Evolutionary conservation across 805 yeast genomes (phyloP).

Genomic region (Yarrowia alimentaria): DNA sequence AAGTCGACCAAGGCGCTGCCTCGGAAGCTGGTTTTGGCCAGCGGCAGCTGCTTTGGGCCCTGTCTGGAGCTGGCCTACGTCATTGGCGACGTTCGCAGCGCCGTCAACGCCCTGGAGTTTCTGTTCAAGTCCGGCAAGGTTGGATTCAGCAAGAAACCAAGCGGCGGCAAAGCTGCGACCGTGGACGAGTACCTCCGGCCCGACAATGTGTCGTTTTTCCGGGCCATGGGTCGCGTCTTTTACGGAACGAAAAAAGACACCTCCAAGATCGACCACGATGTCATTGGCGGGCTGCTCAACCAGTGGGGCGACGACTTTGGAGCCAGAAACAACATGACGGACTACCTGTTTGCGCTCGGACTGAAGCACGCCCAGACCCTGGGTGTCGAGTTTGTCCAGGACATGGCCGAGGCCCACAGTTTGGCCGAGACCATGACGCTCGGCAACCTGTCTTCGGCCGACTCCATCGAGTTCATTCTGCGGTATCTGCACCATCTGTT

Average conservation of each 20-base stretch:
- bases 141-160: too few species aligned
- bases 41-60: not conserved
- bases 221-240: constrained; percentile 23
- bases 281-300: constrained; percentile 1
- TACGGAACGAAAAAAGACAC: constrained; percentile 19
- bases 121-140: too few species aligned
- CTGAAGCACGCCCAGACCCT: too few species aligned
- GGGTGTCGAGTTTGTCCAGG: not conserved
- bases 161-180: not conserved
- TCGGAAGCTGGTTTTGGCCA: not conserved
- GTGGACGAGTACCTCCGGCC: not conserved
- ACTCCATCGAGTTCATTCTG: constrained; percentile 4
- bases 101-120: constrained; percentile 20
- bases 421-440: constrained; percentile 1
- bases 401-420: constrained; percentile 8
- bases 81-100: constrained; percentile 6
- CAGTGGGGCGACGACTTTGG: constrained; percentile 24
- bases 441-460: not conserved
- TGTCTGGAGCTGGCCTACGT: constrained; percentile 11
- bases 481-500: constrained; percentile 3
- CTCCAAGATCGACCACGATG: not conserved
- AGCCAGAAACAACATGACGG: constrained; percentile 3
- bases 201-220: constrained; percentile 8
- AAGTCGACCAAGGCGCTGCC: constrained; percentile 4
- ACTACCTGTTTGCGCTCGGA: constrained; percentile 8